phyloP scores from a whole-genome alignment of 2,329 filamentous ascomycete species.

The Pseudopyrenochaeta lycopersici region DNA sequence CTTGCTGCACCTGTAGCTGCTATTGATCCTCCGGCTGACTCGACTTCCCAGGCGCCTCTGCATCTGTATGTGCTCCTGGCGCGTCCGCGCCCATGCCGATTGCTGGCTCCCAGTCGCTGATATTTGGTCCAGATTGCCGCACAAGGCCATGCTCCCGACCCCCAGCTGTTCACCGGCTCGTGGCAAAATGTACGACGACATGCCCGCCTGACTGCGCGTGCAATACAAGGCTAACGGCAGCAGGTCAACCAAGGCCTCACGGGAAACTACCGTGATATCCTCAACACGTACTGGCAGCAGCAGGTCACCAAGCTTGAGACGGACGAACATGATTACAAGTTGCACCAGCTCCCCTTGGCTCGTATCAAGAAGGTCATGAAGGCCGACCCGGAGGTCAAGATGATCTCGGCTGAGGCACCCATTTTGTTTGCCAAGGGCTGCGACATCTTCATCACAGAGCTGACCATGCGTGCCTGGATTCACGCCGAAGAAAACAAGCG shows the following conservation, averaged over 20 bases:
- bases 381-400: constrained; percentile 98
- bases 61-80: constrained; percentile 64
- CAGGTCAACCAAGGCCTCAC: constrained; percentile 95
- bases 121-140: constrained; percentile 74
- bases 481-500: constrained; percentile 99
- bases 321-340: constrained; percentile 97
- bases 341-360: constrained; percentile 95
- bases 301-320: constrained; percentile 95
- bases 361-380: constrained; percentile 99
- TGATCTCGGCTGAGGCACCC: constrained; percentile 98
- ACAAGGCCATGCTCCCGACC: constrained; percentile 85
- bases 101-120: constrained; percentile 33
- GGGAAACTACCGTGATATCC: constrained; percentile 92
- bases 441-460: constrained; percentile 98
- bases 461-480: constrained; percentile 99
- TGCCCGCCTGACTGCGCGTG: not conserved
- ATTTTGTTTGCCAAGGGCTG: constrained; percentile 98
- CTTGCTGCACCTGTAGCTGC: constrained; percentile 16
- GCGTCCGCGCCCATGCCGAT: constrained; percentile 12
- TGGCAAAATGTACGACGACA: constrained; percentile 81
- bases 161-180: constrained; percentile 90
- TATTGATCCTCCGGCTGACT: constrained; percentile 26
- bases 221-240: constrained; percentile 30
- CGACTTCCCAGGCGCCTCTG: constrained; percentile 67
- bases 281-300: constrained; percentile 99